A percentile compares a stretch with the other conserved stretches of the same genome.
phyloP scores from a whole-genome alignment of 2,329 filamentous ascomycete species.

The Penicillium expansum region DNA sequence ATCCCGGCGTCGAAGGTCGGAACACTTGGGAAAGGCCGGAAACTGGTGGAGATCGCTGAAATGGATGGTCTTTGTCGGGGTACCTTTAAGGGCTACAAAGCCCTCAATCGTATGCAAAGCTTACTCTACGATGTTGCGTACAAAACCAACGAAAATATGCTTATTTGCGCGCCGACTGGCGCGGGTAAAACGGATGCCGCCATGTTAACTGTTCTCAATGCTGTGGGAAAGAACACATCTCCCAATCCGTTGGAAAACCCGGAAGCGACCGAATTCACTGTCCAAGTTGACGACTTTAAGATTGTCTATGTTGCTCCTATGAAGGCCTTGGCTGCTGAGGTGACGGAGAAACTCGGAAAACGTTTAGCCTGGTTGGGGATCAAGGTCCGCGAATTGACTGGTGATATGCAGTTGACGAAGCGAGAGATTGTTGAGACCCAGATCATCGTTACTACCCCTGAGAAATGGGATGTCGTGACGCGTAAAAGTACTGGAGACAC shows the following conservation, averaged over 20 bases:
- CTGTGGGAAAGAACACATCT: slow-evolving; percentile 77
- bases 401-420: slow-evolving; percentile 98
- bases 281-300: slow-evolving; percentile 88
- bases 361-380: slow-evolving; percentile 91
- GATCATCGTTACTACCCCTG: slow-evolving; percentile 96
- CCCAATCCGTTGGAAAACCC: slow-evolving; percentile 77
- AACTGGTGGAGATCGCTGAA: slow-evolving; percentile 72
- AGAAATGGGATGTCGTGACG: slow-evolving; percentile 99
- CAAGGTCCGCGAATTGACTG: slow-evolving; percentile 87
- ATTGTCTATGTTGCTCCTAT: slow-evolving; percentile 98
- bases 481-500: slow-evolving; percentile 96
- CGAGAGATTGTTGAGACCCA: slow-evolving; percentile 93
- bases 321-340: slow-evolving; percentile 95
- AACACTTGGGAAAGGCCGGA: slow-evolving; percentile 67
- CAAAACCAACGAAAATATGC: slow-evolving; percentile 95
- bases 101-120: slow-evolving; percentile 97
- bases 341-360: slow-evolving; percentile 90
- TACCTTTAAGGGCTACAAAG: slow-evolving; percentile 94
- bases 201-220: slow-evolving; percentile 92
- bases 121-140: slow-evolving; percentile 94
- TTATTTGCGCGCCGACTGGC: slow-evolving; percentile 96
- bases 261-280: slow-evolving; percentile 71
- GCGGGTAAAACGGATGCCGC: slow-evolving; percentile 98
- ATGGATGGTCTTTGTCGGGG: slow-evolving; percentile 84
- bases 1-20: slow-evolving; percentile 83